phyloP scores from a whole-genome alignment of 176 grass and related monocot genomes.

The barley (Hordeum vulgare) region MorexV3_pseudomolecules_assembly NC_058523.1:159582583-159583082 shows the following conservation, averaged over 20 bases:
- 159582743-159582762: slow-evolving; percentile 21
- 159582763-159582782: background rate
- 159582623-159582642: slow-evolving; percentile 51
- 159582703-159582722: background rate
- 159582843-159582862: background rate
- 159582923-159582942: background rate
- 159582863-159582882: background rate
- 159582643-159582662: slow-evolving; percentile 27
- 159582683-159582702: background rate
- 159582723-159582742: slow-evolving; percentile 5
- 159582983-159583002: background rate
- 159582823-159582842: background rate
- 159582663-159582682: slow-evolving; percentile 6
- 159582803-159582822: slow-evolving; percentile 9
- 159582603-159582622: slow-evolving; percentile 50
- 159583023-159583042: background rate
- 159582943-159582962: background rate
- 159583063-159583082: background rate
- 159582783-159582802: background rate
- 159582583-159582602: slow-evolving; percentile 38
- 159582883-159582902: slow-evolving; percentile 2
- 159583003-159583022: background rate
- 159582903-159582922: slow-evolving; percentile 8
- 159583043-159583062: background rate
- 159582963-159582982: background rate